phyloP scores from a whole-genome alignment of 2,329 filamentous ascomycete species.

The Helotiales sp. region DNA sequence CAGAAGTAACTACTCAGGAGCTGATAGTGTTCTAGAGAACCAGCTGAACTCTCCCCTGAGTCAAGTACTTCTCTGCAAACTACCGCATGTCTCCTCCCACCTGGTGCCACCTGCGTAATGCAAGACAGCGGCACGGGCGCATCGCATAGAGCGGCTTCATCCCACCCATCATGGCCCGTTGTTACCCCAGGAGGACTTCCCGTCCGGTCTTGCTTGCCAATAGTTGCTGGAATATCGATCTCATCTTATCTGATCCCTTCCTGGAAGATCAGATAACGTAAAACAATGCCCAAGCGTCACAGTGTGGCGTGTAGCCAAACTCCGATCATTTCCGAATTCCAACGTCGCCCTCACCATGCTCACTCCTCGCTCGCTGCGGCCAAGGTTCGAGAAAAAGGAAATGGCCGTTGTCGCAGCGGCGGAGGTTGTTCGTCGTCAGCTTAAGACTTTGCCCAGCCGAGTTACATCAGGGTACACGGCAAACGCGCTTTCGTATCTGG shows the following conservation, averaged over 20 bases:
- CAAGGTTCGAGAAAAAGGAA: neutral
- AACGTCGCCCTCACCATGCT: neutral
- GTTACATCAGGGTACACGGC: too few species aligned
- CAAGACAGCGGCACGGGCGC: neutral
- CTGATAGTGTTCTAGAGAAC: too few species aligned
- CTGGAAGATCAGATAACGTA: too few species aligned
- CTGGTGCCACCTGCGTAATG: neutral
- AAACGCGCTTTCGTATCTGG: too few species aligned
- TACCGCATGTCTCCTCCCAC: too few species aligned
- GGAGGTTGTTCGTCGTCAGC: too few species aligned
- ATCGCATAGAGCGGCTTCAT: neutral
- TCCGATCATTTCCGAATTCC: slow-evolving; percentile 7
- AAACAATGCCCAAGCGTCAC: neutral
- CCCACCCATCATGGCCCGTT: too few species aligned
- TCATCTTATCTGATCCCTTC: slow-evolving; percentile 1
- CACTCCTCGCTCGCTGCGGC: neutral
- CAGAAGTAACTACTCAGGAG: too few species aligned
- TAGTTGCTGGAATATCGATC: neutral
- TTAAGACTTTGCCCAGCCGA: too few species aligned
- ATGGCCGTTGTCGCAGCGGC: neutral
- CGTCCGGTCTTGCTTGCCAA: neutral
- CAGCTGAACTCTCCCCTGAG: too few species aligned
- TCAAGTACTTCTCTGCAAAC: too few species aligned
- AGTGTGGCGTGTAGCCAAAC: neutral
- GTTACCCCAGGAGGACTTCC: too few species aligned